Conservation (phyloP, 2,329 filamentous ascomycete species). For the Aspergillus clavatus region DNA sequence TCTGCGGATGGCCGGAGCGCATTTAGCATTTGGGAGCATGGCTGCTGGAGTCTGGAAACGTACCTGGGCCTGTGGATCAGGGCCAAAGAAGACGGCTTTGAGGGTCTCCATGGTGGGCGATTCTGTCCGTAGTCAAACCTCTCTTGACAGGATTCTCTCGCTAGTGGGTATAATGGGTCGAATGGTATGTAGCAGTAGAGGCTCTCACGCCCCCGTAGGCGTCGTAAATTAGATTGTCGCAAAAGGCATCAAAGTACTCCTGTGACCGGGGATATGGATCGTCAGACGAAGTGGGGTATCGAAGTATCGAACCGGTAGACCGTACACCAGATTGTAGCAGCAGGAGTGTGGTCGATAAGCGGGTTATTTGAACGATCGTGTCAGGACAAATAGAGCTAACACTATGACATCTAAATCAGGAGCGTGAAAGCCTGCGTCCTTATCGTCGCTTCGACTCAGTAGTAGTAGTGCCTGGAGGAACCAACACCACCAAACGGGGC, state of each 20-base stretch:
- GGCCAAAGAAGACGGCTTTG: conserved; percentile 80
- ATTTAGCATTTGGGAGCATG: not conserved
- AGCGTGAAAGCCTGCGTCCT: too few relatives aligned
- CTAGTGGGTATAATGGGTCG: too few relatives aligned
- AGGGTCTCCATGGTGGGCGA: conserved; percentile 72
- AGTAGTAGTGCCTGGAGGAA: too few relatives aligned
- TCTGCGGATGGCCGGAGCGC: conserved; percentile 47
- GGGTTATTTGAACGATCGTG: too few relatives aligned
- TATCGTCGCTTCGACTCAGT: too few relatives aligned
- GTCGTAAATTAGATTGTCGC: not conserved
- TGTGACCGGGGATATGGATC: not conserved
- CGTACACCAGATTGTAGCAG: not conserved
- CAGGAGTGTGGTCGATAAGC: not conserved
- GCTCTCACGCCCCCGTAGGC: not conserved
- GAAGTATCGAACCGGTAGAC: not conserved
- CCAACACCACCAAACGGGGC: too few relatives aligned
- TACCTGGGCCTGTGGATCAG: conserved; percentile 90
- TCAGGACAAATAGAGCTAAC: too few relatives aligned
- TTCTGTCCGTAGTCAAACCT: not conserved
- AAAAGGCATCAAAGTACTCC: conserved; percentile 1
- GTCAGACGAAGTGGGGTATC: not conserved
- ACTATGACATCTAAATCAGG: too few relatives aligned
- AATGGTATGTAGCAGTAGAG: not conserved
- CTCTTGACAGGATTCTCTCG: not conserved
- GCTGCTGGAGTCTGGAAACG: conserved; percentile 15